Percentiles rank a stretch among this genome's conserved stretches.
Evolutionary conservation across 345 rosid species (phyloP).

Genomic region (Eucalyptus sideroxylon): DNA sequence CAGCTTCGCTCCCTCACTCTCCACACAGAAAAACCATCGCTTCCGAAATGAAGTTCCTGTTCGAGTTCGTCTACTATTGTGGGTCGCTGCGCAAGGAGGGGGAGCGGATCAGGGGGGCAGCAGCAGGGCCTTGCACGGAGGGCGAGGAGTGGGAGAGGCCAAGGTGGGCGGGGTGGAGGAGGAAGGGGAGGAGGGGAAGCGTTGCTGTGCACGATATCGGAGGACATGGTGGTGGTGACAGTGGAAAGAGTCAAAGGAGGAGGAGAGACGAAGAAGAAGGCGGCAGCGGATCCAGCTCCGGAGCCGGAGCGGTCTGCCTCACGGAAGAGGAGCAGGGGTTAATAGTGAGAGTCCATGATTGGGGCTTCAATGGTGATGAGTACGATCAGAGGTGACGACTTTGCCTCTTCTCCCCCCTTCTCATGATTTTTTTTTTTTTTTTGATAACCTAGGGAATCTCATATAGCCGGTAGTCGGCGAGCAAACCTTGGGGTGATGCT

Average conservation of each 20-base stretch:
- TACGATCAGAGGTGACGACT: not conserved
- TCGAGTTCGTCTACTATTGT: slow-evolving; percentile 37
- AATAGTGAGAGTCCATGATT: slow-evolving; percentile 12
- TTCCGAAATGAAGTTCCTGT: slow-evolving; percentile 5
- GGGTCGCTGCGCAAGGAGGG: not conserved
- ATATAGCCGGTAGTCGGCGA: no score
- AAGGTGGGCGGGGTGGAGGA: slow-evolving; percentile 1
- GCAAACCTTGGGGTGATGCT: no score
- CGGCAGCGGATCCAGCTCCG: not conserved
- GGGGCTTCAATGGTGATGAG: not conserved
- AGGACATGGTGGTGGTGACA: slow-evolving; percentile 18
- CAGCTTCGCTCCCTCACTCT: not conserved
- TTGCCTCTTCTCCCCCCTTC: not conserved
- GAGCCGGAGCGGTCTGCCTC: slow-evolving; percentile 7
- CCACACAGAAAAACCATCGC: not conserved
- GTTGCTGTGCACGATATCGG: slow-evolving; percentile 39
- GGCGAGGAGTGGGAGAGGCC: not conserved
- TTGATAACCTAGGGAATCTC: no score
- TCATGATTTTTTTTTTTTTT: no score
- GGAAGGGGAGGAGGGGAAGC: slow-evolving; percentile 8
- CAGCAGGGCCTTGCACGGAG: no score
- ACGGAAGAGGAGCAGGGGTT: not conserved
- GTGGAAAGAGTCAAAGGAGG: not conserved
- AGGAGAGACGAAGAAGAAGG: not conserved
- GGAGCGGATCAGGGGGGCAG: not conserved